These are phyloP conservation scores for Pichia inconspicua DNA, from an alignment of 1,139 yeast genomes.

Conservation along the genomic window DNA sequence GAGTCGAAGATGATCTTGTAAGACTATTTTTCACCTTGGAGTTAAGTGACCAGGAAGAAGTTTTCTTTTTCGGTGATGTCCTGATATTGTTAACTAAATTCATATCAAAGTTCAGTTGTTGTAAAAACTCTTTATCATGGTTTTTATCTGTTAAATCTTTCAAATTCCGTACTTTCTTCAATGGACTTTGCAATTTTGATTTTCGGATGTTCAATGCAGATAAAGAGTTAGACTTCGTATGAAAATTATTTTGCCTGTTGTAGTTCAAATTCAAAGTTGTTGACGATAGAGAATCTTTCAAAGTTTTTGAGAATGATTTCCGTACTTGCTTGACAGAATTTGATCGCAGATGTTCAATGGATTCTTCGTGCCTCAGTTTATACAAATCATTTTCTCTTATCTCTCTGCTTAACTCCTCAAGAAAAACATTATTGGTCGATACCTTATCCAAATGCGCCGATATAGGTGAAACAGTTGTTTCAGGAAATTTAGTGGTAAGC, in stretches of 20 bases:
- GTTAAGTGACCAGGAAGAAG: slow-evolving; percentile 5
- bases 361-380: slow-evolving; percentile 3
- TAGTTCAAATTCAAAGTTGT: slow-evolving; percentile 1
- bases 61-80: slow-evolving; percentile 14
- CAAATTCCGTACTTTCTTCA: slow-evolving; percentile 14
- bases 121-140: neutral
- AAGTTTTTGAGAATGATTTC: slow-evolving; percentile 3
- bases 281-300: slow-evolving; percentile 6
- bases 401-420: slow-evolving; percentile 12
- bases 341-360: slow-evolving; percentile 11
- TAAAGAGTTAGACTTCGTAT: slow-evolving; percentile 3
- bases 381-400: slow-evolving; percentile 8
- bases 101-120: neutral
- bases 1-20: neutral
- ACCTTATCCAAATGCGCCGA: too few relatives aligned
- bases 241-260: slow-evolving; percentile 1
- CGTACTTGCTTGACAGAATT: neutral
- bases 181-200: slow-evolving; percentile 13
- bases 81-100: slow-evolving; percentile 13
- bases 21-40: neutral
- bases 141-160: neutral
- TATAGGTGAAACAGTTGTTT: neutral
- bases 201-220: slow-evolving; percentile 4
- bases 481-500: neutral
- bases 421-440: neutral